Evolutionary conservation across 2,329 filamentous ascomycete species (phyloP), one percentile per base, ranked within the genome.

Genomic region (Trichoderma atroviride): DNA sequence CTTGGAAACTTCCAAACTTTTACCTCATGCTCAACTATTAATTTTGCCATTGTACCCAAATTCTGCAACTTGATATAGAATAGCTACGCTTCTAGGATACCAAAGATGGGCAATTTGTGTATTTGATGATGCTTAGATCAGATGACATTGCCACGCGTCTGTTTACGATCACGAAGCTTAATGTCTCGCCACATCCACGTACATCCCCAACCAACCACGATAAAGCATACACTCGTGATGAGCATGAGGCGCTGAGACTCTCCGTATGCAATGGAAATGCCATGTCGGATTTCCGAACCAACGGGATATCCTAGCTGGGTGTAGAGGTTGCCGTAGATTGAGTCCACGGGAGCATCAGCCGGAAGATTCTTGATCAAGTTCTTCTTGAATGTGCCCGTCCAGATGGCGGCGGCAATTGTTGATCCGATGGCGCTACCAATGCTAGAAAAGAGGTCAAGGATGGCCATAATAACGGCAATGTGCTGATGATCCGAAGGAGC

Each of bases 381-480:
- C 22, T 80, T 77, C 5, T 84, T 84, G 73, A 92, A 86, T 1
- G 85, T 83, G 70, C 85, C 83, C 0, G 85, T 87, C 89, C 89
- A 92, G 71, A 92, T 87, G 11, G 89, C 88, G 0, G 84, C 85
- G 0, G 89, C 85, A 59, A 92, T 83, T 9, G 88, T 85, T 2
- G 82, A 83, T 1, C 88, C 89, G 6, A 90, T 80, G 1, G 88
- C 87, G 24, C 83, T 84, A 52, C 89, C 89, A 70, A 91, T 83
- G 70, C 85, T 86, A 72, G 86, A 83, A 43, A 88, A 87, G 5
- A 91, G 84, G 24, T 86, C 83, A 68, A 88, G 83, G 69, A 92
- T 81, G 13, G 88, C 87, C n/a, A 90, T 83, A 33, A 87, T 83
- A 19, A 85, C 84, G 29, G 88, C 86, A 5, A 91, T 82, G 74